These are phyloP conservation scores for Dovyalis caffra DNA, from an alignment of 345 rosid genomes.

Conservation along the genomic window DNA sequence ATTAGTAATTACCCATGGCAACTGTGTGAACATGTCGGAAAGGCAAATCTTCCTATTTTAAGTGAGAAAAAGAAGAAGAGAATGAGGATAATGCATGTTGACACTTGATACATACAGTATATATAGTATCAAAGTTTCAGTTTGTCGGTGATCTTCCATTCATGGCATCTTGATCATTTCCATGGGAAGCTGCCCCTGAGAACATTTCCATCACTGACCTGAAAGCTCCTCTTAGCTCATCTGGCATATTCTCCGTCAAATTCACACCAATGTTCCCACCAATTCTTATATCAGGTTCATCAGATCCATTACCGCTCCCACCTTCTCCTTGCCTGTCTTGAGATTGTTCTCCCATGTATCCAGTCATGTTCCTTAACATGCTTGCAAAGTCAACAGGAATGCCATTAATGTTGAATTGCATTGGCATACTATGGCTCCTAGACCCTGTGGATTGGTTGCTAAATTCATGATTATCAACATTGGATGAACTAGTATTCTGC, in stretches of 20 bases:
- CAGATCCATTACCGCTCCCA: conserved; percentile 17
- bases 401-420: conserved; percentile 33
- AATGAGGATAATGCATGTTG: background rate
- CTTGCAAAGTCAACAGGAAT: conserved; percentile 34
- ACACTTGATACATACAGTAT: background rate
- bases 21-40: too few relatives aligned
- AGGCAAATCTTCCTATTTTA: too few relatives aligned
- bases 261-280: conserved; percentile 45
- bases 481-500: conserved; percentile 32
- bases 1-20: background rate
- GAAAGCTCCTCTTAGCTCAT: conserved; percentile 56
- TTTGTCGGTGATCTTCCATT: conserved; percentile 41
- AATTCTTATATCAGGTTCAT: conserved; percentile 37
- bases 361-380: conserved; percentile 41
- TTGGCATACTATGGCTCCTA: conserved; percentile 27
- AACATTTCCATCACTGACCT: conserved; percentile 73
- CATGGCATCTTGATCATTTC: conserved; percentile 31
- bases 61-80: background rate
- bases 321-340: conserved; percentile 38
- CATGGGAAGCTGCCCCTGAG: conserved; percentile 47
- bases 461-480: conserved; percentile 29
- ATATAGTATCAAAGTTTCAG: background rate
- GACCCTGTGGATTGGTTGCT: conserved; percentile 29
- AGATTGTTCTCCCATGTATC: conserved; percentile 33
- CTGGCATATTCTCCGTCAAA: conserved; percentile 45